Evolutionary conservation across 2,329 filamentous ascomycete genomes (phyloP).

Genomic region (Parasarocladium wereldwijsianum): DNA sequence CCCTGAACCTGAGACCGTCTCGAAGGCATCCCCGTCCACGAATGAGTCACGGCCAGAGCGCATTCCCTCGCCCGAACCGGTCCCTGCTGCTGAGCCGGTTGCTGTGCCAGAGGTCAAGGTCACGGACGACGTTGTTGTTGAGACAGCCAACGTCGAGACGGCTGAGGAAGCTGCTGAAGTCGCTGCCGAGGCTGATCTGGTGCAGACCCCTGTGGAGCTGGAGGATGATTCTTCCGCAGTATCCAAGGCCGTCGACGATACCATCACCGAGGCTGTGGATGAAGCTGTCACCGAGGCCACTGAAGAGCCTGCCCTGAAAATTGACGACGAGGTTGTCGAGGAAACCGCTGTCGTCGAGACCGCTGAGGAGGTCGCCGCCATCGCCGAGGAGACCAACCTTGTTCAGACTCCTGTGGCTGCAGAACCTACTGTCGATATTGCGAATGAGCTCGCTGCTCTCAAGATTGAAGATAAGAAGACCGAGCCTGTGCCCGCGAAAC

Average conservation of each 20-base stretch:
- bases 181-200: conserved; percentile 3
- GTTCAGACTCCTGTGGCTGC: conserved; percentile 4
- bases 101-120: conserved; percentile 4
- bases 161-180: conserved; percentile 6
- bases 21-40: no score
- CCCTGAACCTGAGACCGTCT: no score
- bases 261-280: conserved; percentile 1
- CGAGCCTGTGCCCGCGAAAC: not conserved
- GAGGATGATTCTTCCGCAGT: no score
- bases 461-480: not conserved
- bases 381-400: conserved; percentile 8
- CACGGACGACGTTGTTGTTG: conserved; percentile 2
- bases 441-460: conserved; percentile 5
- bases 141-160: conserved; percentile 6
- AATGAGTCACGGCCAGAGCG: not conserved
- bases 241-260: no score
- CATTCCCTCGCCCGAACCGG: conserved; percentile 1
- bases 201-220: conserved; percentile 4
- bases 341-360: conserved; percentile 7
- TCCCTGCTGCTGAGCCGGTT: conserved; percentile 4
- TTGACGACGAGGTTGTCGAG: conserved; percentile 3
- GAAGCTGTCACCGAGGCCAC: conserved; percentile 2
- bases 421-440: conserved; percentile 4
- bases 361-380: conserved; percentile 8
- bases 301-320: not conserved